phyloP scores from a whole-genome alignment of 1,139 yeast species.

The Candida tetrigidarum region DNA sequence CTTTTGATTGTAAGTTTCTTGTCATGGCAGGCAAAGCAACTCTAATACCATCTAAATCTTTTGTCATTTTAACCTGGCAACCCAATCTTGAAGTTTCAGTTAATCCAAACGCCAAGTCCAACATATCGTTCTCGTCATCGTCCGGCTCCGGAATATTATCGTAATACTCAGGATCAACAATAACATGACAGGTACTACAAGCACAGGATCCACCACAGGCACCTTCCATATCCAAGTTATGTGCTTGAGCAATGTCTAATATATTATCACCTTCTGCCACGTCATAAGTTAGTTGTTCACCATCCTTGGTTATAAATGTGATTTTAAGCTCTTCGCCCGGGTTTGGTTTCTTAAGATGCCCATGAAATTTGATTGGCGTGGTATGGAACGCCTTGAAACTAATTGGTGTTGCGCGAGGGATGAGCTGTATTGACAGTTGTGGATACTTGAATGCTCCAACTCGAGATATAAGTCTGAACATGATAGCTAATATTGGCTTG shows the following conservation, averaged over 20 bases:
- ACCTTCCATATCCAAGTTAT: constrained; percentile 95
- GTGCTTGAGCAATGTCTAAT: constrained; percentile 93
- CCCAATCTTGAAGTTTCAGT: constrained; percentile 97
- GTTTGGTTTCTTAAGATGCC: constrained; percentile 86
- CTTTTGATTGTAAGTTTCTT: constrained; percentile 80
- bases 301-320: constrained; percentile 92
- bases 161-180: constrained; percentile 92
- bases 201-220: constrained; percentile 99
- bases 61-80: constrained; percentile 88
- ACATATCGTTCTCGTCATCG: constrained; percentile 98
- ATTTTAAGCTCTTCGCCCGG: constrained; percentile 93
- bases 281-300: constrained; percentile 77
- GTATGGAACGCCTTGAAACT: constrained; percentile 23
- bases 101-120: constrained; percentile 94
- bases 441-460: not conserved
- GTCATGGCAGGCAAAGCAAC: constrained; percentile 99
- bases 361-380: constrained; percentile 51
- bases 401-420: not conserved
- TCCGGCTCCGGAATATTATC: constrained; percentile 93
- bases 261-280: constrained; percentile 93
- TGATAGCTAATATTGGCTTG: not conserved
- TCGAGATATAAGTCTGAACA: constrained; percentile 7
- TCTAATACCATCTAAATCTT: constrained; percentile 88
- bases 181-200: constrained; percentile 96
- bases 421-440: not conserved